A percentile compares a stretch with the other conserved stretches of the same genome.
Conservation (phyloP, 345 rosid species). For the Rhodamnia rubescens region DNA sequence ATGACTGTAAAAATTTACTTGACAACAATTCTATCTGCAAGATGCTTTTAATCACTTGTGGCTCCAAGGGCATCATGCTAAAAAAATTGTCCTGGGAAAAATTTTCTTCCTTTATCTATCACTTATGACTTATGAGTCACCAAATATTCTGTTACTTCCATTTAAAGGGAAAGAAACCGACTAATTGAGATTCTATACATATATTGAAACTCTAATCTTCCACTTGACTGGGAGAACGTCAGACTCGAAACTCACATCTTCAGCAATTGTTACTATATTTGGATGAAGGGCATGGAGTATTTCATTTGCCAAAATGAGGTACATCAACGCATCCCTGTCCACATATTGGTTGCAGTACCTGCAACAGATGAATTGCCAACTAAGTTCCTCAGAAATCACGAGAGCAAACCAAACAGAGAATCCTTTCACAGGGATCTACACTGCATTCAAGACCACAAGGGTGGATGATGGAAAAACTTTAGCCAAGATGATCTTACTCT, state of each 20-base stretch:
- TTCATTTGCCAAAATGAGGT: constrained; percentile 92
- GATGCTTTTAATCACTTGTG: neutral
- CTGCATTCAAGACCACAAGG: neutral
- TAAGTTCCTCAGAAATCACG: neutral
- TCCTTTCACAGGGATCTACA: neutral
- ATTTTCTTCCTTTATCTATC: neutral
- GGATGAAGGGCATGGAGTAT: constrained; percentile 77
- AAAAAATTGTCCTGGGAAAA: neutral
- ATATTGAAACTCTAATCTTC: neutral
- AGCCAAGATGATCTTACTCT: constrained; percentile 48
- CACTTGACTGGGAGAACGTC: neutral
- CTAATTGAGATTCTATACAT: neutral
- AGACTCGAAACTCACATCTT: constrained; percentile 51
- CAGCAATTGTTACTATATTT: constrained; percentile 82
- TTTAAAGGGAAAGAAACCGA: neutral
- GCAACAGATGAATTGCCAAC: constrained; percentile 16
- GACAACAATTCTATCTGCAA: neutral
- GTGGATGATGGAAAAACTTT: constrained; percentile 2
- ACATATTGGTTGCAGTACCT: constrained; percentile 95
- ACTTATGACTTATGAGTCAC: neutral
- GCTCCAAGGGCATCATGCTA: neutral
- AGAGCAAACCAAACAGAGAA: neutral
- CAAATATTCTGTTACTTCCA: neutral
- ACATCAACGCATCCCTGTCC: constrained; percentile 80
- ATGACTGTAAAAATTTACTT: neutral